Evolutionary conservation across 257 asterid genomes (phyloP).

Genomic region (Capsicum pubescens): DNA sequence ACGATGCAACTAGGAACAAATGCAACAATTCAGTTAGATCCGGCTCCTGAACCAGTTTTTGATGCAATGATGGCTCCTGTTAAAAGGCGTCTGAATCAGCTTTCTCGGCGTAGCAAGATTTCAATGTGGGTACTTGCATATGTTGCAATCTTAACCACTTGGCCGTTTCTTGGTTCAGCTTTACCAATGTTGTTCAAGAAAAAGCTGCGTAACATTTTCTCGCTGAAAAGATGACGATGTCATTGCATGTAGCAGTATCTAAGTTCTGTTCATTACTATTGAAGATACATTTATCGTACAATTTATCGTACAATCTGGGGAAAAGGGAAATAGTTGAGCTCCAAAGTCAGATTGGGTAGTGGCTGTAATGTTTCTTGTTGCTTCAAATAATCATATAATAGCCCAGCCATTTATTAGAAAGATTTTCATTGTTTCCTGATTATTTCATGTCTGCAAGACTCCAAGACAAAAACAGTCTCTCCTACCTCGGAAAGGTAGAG

Average conservation of each 20-base stretch:
- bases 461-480: not conserved
- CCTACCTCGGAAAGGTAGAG: no score
- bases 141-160: constrained; percentile 66
- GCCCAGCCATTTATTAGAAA: not conserved
- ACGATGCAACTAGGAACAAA: constrained; percentile 25
- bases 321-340: not conserved
- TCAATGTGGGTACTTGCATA: constrained; percentile 78
- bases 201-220: constrained; percentile 43
- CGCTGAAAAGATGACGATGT: constrained; percentile 34
- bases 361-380: not conserved
- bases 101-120: constrained; percentile 48
- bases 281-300: not conserved
- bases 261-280: not conserved
- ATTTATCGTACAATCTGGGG: not conserved
- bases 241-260: not conserved
- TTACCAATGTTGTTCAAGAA: constrained; percentile 53
- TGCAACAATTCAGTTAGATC: constrained; percentile 30
- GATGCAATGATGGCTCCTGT: constrained; percentile 46
- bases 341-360: not conserved
- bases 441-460: not conserved
- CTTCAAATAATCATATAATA: not conserved
- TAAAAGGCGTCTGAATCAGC: constrained; percentile 57
- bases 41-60: constrained; percentile 32
- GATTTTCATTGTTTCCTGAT: not conserved
- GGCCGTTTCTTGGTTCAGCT: constrained; percentile 77